A percentile compares a stretch with the other conserved stretches of the same genome.
phyloP scores from a whole-genome alignment of 495 filamentous ascomycete species.

The Cryomyces antarcticus region DNA sequence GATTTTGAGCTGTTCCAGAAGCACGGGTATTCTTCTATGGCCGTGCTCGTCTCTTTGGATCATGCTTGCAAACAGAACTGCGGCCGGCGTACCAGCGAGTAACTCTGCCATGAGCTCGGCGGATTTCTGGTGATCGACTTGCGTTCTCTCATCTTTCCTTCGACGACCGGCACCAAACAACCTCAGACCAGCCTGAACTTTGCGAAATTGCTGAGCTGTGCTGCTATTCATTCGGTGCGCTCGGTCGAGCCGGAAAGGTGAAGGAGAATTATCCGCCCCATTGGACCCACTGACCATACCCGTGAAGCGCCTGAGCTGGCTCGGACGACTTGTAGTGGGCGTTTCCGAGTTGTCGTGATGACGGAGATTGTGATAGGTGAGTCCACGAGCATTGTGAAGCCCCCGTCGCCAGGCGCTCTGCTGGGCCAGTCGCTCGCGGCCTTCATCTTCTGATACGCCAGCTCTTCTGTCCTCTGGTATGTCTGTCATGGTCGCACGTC shows the following conservation, averaged over 20 bases:
- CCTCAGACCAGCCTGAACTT: constrained; percentile 67
- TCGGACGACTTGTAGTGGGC: constrained; percentile 39
- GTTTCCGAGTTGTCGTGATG: constrained; percentile 19
- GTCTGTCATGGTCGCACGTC: constrained; percentile 51
- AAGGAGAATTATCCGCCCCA: constrained; percentile 22
- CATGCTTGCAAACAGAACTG: constrained; percentile 84
- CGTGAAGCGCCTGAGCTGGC: constrained; percentile 56
- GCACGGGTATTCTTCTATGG: constrained; percentile 80
- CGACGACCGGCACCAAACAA: constrained; percentile 43
- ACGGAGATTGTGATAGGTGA: constrained; percentile 30
- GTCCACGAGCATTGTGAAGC: constrained; percentile 31
- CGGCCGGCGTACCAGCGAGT: constrained; percentile 75
- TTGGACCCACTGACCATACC: constrained; percentile 41
- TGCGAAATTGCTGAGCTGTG: constrained; percentile 68
- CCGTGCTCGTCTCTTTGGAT: constrained; percentile 93
- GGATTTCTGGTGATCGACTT: constrained; percentile 79
- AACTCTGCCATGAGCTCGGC: constrained; percentile 92
- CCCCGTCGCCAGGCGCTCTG: constrained; percentile 35
- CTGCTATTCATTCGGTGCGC: constrained; percentile 47
- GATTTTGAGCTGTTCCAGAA: constrained; percentile 88
- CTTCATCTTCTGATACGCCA: constrained; percentile 77
- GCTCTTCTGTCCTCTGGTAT: constrained; percentile 41
- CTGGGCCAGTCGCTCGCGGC: constrained; percentile 46
- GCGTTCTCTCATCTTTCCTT: constrained; percentile 54
- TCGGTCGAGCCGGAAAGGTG: constrained; percentile 31